These are phyloP conservation scores for Begonia masoniana DNA, from an alignment of 306 rosid species.

Conservation along the genomic window DNA sequence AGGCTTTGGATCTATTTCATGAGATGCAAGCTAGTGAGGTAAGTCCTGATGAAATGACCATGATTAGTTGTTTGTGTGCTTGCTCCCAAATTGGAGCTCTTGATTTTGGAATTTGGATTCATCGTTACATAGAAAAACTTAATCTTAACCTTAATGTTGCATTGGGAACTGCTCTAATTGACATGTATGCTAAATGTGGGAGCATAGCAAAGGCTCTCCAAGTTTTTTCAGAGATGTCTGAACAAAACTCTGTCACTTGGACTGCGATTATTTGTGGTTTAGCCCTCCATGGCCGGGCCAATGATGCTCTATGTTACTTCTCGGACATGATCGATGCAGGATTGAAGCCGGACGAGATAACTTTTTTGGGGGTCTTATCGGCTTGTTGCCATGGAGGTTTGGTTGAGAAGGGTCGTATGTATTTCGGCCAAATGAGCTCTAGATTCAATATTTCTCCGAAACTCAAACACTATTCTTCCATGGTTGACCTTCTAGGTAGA, in stretches of 20 bases:
- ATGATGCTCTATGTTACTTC: conserved; percentile 49
- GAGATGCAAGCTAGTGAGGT: conserved; percentile 58
- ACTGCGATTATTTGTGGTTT: conserved; percentile 69
- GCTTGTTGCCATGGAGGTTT: conserved; percentile 87
- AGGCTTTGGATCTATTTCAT: conserved; percentile 63
- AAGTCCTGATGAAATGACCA: conserved; percentile 55
- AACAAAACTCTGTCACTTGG: conserved; percentile 70
- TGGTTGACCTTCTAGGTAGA: conserved; percentile 83
- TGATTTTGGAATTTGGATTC: conserved; percentile 76
- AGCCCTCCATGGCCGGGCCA: conserved; percentile 57
- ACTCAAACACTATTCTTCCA: conserved; percentile 66
- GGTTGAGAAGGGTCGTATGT: conserved; percentile 58
- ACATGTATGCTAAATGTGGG: conserved; percentile 87
- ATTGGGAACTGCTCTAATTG: conserved; percentile 66
- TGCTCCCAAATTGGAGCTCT: conserved; percentile 81
- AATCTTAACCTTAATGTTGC: conserved; percentile 35
- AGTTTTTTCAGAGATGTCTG: conserved; percentile 54
- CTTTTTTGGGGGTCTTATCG: conserved; percentile 68
- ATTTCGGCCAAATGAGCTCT: conserved; percentile 47
- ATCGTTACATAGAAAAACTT: conserved; percentile 45
- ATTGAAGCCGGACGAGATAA: conserved; percentile 65
- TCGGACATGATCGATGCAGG: conserved; percentile 46
- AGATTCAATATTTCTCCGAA: conserved; percentile 31
- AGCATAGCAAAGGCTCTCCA: conserved; percentile 51
- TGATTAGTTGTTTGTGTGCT: conserved; percentile 59